A percentile compares a stretch with the other conserved stretches of the same genome.
phyloP scores from a whole-genome alignment of 176 grass and related monocot genomes.

The Saccharum spontaneum region DNA sequence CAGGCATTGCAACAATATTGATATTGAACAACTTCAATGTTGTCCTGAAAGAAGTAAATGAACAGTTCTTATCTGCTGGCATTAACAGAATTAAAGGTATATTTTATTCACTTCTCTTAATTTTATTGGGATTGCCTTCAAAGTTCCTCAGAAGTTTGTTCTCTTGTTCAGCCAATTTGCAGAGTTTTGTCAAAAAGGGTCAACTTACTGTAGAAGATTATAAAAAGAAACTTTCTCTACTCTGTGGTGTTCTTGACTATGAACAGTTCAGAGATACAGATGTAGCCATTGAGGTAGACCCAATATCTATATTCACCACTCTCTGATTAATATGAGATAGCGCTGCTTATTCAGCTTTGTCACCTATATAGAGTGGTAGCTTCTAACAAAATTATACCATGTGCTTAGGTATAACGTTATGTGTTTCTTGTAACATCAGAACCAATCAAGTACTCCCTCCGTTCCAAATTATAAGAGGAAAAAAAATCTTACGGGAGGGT shows the following conservation, averaged over 20 bases:
- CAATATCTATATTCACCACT: not conserved
- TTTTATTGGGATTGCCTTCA: slow-evolving; percentile 10
- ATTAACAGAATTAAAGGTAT: slow-evolving; percentile 81
- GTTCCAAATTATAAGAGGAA: not conserved
- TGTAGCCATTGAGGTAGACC: slow-evolving; percentile 76
- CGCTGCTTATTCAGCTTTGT: slow-evolving; percentile 6
- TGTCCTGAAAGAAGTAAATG: slow-evolving; percentile 85
- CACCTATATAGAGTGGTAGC: not conserved
- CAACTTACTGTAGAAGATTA: slow-evolving; percentile 52
- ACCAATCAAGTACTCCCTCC: not conserved
- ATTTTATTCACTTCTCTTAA: slow-evolving; percentile 3
- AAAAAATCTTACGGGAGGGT: not conserved
- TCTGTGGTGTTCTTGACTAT: slow-evolving; percentile 84
- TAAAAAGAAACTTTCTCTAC: slow-evolving; percentile 63
- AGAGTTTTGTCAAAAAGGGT: slow-evolving; percentile 68
- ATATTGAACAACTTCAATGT: slow-evolving; percentile 63
- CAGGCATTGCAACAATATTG: slow-evolving; percentile 84
- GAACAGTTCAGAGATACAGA: slow-evolving; percentile 75
- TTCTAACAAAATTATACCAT: slow-evolving; percentile 12
- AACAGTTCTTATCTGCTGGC: slow-evolving; percentile 52
- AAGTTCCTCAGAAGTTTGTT: slow-evolving; percentile 22
- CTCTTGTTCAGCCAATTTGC: slow-evolving; percentile 65
- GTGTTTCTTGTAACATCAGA: not conserved
- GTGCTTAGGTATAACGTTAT: not conserved
- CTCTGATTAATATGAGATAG: not conserved